Base-by-base conservation (phyloP, 192 early-diverging fungal genomes). In the Coemansia sp. region DNA sequence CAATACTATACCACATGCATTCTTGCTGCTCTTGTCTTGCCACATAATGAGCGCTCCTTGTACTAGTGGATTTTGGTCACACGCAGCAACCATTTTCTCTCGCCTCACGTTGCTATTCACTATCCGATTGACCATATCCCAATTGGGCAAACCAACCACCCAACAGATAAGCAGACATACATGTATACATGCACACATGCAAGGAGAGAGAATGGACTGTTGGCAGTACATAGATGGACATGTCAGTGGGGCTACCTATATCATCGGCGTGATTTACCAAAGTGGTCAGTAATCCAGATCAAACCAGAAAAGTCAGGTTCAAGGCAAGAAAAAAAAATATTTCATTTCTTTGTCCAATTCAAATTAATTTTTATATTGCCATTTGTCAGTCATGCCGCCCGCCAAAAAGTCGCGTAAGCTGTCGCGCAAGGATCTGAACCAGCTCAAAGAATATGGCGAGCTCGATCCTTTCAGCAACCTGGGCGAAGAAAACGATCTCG, bases 401-500 rank as follows among this genome's bases (percentile, higher is more conserved):
- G 66, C 80, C 34, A 75, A 50, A 65, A 83, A 83, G 57, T 68
- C 76, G 19, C 68, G 61, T 37, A 69, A 61, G 66, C 80, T 77
- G 39, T 75, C 80, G 25, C 80, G 80, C 34, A 83, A 75, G 66
- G 73, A 83, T 59, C 69, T 83, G 42, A 76, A 83, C 68, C 80
- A 87, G 68, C 84, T 91, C 62, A 84, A 89, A 42, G 90, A 91
- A 38, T 91, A 91, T 68, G 90, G 90, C 58, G 89, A 91, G 66
- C 78, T 91, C 4, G 87, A 84, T 67, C 78, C 82, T 17, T 68
- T 80, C 5, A 76, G 57, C 58, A 64, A 68, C 34, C 59, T 60
- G 25, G 60, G 36, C 34, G 78, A 69, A 7, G 82, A 74, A 19
- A 76, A 76, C 19, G 68, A 72, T 31, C 64, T 84, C 27, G 82